Evolutionary conservation across 1,284 basidiomycete genomes (phyloP).

Genomic region (Lentinula novae-zelandiae): DNA sequence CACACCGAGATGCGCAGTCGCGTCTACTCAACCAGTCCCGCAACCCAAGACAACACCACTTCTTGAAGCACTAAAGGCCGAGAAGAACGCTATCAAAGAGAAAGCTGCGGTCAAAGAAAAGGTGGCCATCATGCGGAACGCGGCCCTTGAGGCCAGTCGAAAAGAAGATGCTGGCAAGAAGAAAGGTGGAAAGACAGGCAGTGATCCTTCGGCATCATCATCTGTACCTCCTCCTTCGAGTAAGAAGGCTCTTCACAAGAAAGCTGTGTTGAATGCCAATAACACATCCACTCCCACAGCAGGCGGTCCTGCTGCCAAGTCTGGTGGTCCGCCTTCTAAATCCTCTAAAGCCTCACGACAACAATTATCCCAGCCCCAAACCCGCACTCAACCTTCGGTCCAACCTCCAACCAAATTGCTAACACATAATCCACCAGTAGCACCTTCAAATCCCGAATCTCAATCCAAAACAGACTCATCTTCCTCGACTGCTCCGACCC

Average conservation of each 20-base stretch:
- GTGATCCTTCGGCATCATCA: slow-evolving; percentile 1
- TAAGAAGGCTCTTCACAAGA: slow-evolving; percentile 29
- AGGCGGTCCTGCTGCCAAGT: slow-evolving; percentile 14
- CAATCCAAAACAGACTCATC: background rate
- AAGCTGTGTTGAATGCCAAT: slow-evolving; percentile 30
- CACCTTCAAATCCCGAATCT: background rate
- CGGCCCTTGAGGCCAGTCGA: slow-evolving; percentile 46
- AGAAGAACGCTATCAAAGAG: slow-evolving; percentile 70
- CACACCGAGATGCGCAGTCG: slow-evolving; percentile 36
- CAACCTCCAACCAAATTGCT: background rate
- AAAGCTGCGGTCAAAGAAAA: slow-evolving; percentile 70
- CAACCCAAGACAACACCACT: slow-evolving; percentile 81
- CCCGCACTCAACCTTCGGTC: background rate
- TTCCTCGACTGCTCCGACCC: slow-evolving; percentile 21
- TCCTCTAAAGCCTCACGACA: slow-evolving; percentile 10
- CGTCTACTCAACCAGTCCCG: slow-evolving; percentile 51
- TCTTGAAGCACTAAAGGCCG: slow-evolving; percentile 82
- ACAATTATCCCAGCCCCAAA: background rate
- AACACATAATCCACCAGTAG: background rate
- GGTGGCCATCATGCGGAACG: slow-evolving; percentile 46
- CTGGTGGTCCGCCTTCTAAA: slow-evolving; percentile 17
- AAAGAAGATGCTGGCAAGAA: slow-evolving; percentile 57
- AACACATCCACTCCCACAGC: slow-evolving; percentile 11
- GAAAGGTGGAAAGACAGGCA: slow-evolving; percentile 15
- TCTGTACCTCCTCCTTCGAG: background rate